Evolutionary conservation across 305 asterid species (phyloP).

Genomic region (Andrographis paniculata): DNA sequence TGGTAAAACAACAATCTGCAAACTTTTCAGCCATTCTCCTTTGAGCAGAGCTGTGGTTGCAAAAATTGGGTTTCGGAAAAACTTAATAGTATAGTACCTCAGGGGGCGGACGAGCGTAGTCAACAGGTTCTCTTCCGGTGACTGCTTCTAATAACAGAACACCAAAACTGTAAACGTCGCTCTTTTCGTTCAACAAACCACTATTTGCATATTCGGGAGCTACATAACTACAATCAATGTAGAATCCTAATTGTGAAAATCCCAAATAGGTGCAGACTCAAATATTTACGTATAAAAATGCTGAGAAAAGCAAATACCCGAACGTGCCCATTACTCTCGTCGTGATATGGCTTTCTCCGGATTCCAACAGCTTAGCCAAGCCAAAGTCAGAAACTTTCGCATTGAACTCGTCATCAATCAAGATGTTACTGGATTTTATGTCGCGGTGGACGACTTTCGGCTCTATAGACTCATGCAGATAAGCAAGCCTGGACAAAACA

Average conservation of each 20-base stretch:
- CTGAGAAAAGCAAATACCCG: conserved; percentile 33
- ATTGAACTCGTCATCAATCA: conserved; percentile 60
- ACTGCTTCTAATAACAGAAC: conserved; percentile 69
- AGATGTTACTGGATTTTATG: conserved; percentile 74
- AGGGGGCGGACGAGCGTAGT: conserved; percentile 62
- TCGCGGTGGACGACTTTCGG: conserved; percentile 89
- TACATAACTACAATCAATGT: conserved; percentile 42
- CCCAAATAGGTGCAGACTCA: too few species aligned
- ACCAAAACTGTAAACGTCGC: conserved; percentile 72
- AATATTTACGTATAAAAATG: too few species aligned
- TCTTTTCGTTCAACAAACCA: conserved; percentile 74
- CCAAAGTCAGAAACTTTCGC: conserved; percentile 78
- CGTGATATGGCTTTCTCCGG: conserved; percentile 69
- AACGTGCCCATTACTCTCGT: conserved; percentile 88
- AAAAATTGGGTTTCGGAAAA: conserved; percentile 21
- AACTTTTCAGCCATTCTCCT: too few species aligned
- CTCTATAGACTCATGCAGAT: conserved; percentile 77
- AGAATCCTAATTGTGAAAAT: conserved; percentile 3
- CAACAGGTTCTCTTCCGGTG: conserved; percentile 72
- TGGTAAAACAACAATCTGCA: too few species aligned
- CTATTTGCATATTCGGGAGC: conserved; percentile 84
- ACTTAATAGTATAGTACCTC: conserved; percentile 40
- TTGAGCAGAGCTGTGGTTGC: too few species aligned
- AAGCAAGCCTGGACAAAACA: conserved; percentile 49
- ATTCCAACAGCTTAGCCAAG: conserved; percentile 61